phyloP scores from a whole-genome alignment of 345 rosid species.

The Populus nigra region DNA sequence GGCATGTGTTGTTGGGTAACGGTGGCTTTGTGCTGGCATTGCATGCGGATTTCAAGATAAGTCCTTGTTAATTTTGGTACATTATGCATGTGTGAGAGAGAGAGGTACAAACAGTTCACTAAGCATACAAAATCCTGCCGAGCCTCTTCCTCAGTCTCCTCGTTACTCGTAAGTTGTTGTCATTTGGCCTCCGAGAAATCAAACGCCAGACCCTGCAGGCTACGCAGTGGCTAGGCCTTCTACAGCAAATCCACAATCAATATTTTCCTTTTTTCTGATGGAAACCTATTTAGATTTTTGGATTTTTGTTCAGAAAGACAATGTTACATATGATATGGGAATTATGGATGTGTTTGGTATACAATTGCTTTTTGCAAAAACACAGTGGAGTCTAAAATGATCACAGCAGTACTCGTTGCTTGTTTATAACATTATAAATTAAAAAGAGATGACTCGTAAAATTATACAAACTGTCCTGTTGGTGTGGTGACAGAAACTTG shows the following conservation, averaged over 20 bases:
- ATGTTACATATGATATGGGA: too few species aligned
- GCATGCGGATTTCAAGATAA: not conserved
- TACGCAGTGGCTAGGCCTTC: not conserved
- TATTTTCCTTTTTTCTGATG: not conserved
- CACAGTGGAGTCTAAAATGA: too few species aligned
- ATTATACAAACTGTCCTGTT: too few species aligned
- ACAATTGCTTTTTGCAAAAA: too few species aligned
- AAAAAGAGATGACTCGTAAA: too few species aligned
- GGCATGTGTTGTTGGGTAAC: not conserved
- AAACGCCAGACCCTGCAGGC: not conserved
- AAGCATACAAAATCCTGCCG: not conserved
- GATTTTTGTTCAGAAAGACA: too few species aligned
- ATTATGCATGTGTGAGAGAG: constrained; percentile 20
- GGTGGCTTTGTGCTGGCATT: not conserved
- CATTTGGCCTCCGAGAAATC: constrained; percentile 2
- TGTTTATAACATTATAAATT: too few species aligned
- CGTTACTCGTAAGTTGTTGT: not conserved
- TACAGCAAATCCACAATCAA: not conserved
- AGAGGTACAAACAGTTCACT: not conserved
- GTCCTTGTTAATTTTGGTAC: constrained; percentile 3
- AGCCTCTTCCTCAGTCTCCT: not conserved
- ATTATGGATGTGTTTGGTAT: too few species aligned
- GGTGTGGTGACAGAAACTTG: too few species aligned
- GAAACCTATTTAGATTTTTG: too few species aligned
- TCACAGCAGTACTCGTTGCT: too few species aligned